Evolutionary conservation across 2,329 filamentous ascomycete species (phyloP), one percentile per base, ranked within the genome.

Genomic region (Sphaerulina vaccinii): DNA sequence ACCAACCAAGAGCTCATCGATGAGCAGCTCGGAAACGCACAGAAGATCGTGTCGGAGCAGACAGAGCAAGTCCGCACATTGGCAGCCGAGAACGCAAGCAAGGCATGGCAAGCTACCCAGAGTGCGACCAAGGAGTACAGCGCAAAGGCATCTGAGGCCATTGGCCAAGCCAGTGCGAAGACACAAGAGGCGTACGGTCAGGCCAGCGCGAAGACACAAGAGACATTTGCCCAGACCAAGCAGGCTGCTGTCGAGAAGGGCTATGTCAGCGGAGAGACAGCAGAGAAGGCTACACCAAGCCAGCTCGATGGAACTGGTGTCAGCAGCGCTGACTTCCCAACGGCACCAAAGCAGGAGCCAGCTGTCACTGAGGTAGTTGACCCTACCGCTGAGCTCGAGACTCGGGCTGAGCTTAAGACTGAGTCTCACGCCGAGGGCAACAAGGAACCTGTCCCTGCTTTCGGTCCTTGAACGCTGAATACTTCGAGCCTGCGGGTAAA

Each of bases 1-100:
- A 78, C 76, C 73, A 85, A 86, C 76, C 79, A 80, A 64, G 81
- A 84, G 60, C 63, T 81, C 59, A 85, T 86, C 60, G 82, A 86
- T 62, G 71, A 73, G 50, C 80, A 85, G 60, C 71, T 85, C 44
- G 71, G 76, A 60, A 75, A 81, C 60, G 73, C 75, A 37, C 73
- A 77, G 62, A 68, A 78, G 47, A 68, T 84, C 56, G 72, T 82
- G 62, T 77, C 74, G 66, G 70, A 78, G 62, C 83, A 85, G 68
- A 78, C 82, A 24, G 74, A 71, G 51, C 82, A 85, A 65, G 70
- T 84, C 60, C 79, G 78, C 67, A 78, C 81, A 42, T 68, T 85
- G 55, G 81, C 82, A 46, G 78, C 77, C 52, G 77, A 84, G 64
- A 81, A 81, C 59, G 81, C 81, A 52, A 74, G 73, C 60, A 79